These are phyloP conservation scores for Lagenidium giganteum DNA, from an alignment of 352 stramenopile species.

Conservation along the genomic window DNA sequence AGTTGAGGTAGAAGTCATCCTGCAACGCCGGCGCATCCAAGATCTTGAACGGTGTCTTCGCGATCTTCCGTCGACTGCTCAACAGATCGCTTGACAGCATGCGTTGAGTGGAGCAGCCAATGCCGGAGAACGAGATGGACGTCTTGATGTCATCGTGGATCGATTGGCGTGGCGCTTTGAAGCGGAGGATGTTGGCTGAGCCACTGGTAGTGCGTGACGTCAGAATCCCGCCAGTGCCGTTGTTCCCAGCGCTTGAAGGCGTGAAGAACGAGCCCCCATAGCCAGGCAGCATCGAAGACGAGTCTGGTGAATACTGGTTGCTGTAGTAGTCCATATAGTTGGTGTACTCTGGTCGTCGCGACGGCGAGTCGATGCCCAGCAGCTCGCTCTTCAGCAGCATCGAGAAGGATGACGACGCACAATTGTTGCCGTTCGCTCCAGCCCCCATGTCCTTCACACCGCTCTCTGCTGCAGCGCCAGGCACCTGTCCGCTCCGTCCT, in stretches of 20 bases:
- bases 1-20: constrained; percentile 98
- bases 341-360: constrained; percentile 15
- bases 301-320: constrained; percentile 16
- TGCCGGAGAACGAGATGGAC: constrained; percentile 35
- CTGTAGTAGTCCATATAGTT: constrained; percentile 19
- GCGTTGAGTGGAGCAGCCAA: constrained; percentile 34
- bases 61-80: constrained; percentile 68
- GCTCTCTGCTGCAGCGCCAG: too few relatives aligned
- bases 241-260: constrained; percentile 9
- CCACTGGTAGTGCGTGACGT: constrained; percentile 25
- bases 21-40: constrained; percentile 94
- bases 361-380: constrained; percentile 50
- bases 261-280: constrained; percentile 17
- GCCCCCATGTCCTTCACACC: too few relatives aligned
- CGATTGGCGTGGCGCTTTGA: constrained; percentile 59
- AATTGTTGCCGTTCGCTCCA: constrained; percentile 7
- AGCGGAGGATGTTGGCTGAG: constrained; percentile 67
- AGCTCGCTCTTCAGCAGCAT: constrained; percentile 78
- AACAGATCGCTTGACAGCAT: constrained; percentile 16
- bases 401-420: constrained; percentile 43
- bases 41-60: constrained; percentile 96
- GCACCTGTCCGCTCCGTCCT: constrained; percentile 6
- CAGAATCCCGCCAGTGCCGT: constrained; percentile 22
- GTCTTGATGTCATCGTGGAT: constrained; percentile 56
- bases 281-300: constrained; percentile 18